These are phyloP conservation scores for Eucalyptus marginata DNA, from an alignment of 345 rosid species.

Conservation along the genomic window DNA sequence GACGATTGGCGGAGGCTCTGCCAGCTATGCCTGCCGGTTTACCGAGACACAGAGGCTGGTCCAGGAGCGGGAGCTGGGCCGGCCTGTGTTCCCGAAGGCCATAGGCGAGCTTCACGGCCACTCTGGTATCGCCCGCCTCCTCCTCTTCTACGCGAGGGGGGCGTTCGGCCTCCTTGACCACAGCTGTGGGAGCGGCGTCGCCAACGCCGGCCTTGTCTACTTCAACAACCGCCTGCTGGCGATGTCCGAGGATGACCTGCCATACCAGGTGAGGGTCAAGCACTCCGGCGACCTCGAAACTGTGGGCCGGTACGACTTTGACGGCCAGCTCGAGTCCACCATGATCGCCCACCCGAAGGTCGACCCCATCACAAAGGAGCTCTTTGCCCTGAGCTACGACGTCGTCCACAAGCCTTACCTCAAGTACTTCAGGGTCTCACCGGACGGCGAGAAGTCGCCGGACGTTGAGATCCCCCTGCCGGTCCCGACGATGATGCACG, in stretches of 20 bases:
- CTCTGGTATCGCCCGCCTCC: slow-evolving; percentile 62
- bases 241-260: slow-evolving; percentile 90
- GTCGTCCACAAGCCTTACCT: slow-evolving; percentile 63
- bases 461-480: slow-evolving; percentile 69
- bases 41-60: slow-evolving; percentile 57
- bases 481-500: slow-evolving; percentile 87
- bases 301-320: slow-evolving; percentile 52
- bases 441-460: slow-evolving; percentile 59
- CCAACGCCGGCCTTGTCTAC: slow-evolving; percentile 88
- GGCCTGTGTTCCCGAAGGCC: slow-evolving; percentile 77
- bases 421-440: slow-evolving; percentile 56
- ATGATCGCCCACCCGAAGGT: slow-evolving; percentile 95
- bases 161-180: slow-evolving; percentile 55
- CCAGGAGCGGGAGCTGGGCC: slow-evolving; percentile 41
- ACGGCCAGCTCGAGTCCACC: slow-evolving; percentile 37
- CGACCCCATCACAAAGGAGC: slow-evolving; percentile 56
- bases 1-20: slow-evolving; percentile 31
- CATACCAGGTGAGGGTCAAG: slow-evolving; percentile 64
- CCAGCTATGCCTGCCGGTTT: slow-evolving; percentile 83
- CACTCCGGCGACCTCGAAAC: slow-evolving; percentile 62
- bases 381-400: slow-evolving; percentile 74
- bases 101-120: slow-evolving; percentile 91
- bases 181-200: slow-evolving; percentile 66
- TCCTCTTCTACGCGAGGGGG: slow-evolving; percentile 66
- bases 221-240: slow-evolving; percentile 73